Evolutionary conservation across 805 yeast genomes (phyloP).

Genomic region (Yarrowia porcina): DNA sequence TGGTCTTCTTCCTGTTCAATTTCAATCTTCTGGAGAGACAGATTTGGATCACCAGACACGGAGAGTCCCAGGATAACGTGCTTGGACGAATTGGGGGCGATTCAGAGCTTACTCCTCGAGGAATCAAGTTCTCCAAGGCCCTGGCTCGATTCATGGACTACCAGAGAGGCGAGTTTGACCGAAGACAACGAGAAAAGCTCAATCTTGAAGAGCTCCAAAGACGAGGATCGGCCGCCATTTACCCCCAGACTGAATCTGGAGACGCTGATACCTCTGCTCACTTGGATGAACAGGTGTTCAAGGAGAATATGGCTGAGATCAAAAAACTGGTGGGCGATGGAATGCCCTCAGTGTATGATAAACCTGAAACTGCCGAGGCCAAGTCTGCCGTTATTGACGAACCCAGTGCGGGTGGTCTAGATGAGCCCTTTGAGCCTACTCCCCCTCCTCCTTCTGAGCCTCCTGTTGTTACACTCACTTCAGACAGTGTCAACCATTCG

Average conservation of each 20-base stretch:
- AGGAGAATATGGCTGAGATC: background rate
- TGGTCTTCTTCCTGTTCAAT: conserved; percentile 82
- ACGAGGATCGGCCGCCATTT: background rate
- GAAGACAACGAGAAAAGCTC: conserved; percentile 55
- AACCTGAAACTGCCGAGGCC: background rate
- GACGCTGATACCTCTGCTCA: background rate
- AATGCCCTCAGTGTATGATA: background rate
- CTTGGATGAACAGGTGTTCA: background rate
- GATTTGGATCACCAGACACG: conserved; percentile 93
- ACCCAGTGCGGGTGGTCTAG: background rate
- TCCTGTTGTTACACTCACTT: background rate
- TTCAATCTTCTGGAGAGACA: conserved; percentile 87
- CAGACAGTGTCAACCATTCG: background rate
- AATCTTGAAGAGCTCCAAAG: background rate
- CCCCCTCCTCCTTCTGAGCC: background rate
- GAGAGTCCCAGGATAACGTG: conserved; percentile 85
- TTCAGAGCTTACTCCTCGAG: conserved; percentile 74
- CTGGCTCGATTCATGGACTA: conserved; percentile 68
- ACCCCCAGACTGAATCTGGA: background rate
- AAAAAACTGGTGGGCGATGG: conserved; percentile 2
- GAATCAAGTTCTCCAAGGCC: conserved; percentile 68
- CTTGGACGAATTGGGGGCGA: conserved; percentile 90
- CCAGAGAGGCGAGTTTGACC: conserved; percentile 67
- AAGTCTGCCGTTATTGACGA: background rate
- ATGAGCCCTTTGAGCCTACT: background rate